Base-by-base conservation (phyloP, 73 alveolate species). In the Uronychia binucleata region DNA sequence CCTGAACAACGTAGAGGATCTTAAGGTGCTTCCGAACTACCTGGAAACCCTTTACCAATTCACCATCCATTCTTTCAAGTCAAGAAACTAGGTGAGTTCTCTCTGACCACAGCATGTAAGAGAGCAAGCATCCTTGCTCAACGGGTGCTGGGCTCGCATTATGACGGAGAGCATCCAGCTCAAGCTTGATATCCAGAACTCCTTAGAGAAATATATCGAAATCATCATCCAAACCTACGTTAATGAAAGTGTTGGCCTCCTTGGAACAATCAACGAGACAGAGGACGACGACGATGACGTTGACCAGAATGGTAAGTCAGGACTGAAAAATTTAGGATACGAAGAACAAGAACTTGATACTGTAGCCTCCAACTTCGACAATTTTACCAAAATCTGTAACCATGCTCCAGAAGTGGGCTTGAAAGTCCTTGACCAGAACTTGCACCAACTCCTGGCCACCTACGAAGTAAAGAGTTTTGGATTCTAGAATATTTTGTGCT, bases 201-300 rank as follows among this genome's bases (percentile, higher is more conserved):
- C 59, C 57, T 33, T 88, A 0, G 89, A 83, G 59, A 85, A 88
- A 77, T 58, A 59, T 14, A 77, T 88, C 75, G 88, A 88, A 31
- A 34, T 58, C 28, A 80, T 88, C 30, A 67, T 83, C 0, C 76
- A 76, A 0, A 58, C 33, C 0, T 88, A 74, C 81, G 67, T 88
- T 14, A 91, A 88, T 31, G 91, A 88, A 58, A 88, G 57, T 33
- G 25, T 88, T 11, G 57, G 60, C 26, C 74, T 58, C 33, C 34
- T 75, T 33, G 84, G 88, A 14, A 27, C 76, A 26, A 31, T 32
- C 0, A 74, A 67, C 75, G 0, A 28, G 34, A 14, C n/a, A 28
- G 74, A 75, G 29, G 90, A 30, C n/a, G 90, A 83, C 19, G 90
- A 81, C n/a, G 91, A 75, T 35, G 87, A 77, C 31, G 91, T 79